These are phyloP conservation scores for Blastobotrys niveus DNA, from an alignment of 1,139 yeast species.

Conservation along the genomic window DNA sequence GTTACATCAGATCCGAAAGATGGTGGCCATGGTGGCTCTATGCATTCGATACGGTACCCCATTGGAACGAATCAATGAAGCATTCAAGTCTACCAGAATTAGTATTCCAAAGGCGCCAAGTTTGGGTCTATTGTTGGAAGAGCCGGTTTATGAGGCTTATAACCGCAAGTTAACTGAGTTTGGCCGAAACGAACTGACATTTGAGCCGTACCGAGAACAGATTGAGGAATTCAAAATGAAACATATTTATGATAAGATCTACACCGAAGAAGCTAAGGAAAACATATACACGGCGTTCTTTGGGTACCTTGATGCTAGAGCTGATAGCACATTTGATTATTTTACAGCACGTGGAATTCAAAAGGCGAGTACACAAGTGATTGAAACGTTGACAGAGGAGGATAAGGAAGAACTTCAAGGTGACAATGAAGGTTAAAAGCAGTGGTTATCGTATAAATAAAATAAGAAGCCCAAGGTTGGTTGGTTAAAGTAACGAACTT, in stretches of 20 bases:
- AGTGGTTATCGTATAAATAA: no score
- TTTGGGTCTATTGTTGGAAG: conserved; percentile 79
- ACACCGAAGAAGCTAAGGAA: conserved; percentile 79
- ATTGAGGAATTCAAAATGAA: conserved; percentile 85
- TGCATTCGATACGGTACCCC: conserved; percentile 86
- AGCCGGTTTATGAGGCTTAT: conserved; percentile 86
- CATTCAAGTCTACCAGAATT: conserved; percentile 66
- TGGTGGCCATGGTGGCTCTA: conserved; percentile 93
- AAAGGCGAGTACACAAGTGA: conserved; percentile 21
- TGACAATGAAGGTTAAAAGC: conserved; percentile 26
- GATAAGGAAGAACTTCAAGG: conserved; percentile 31
- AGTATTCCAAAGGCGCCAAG: conserved; percentile 98
- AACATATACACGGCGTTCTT: conserved; percentile 86
- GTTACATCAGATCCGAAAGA: conserved; percentile 96
- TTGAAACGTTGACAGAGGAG: conserved; percentile 24
- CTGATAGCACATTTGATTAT: conserved; percentile 64
- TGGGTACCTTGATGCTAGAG: conserved; percentile 77
- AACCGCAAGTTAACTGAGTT: conserved; percentile 64
- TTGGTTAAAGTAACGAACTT: no score
- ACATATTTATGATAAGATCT: conserved; percentile 85
- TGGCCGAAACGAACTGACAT: conserved; percentile 76
- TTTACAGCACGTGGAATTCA: conserved; percentile 59
- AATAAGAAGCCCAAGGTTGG: no score
- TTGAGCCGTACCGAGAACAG: conserved; percentile 57
- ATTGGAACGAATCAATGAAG: conserved; percentile 62